Percentiles rank a stretch among this genome's conserved stretches.
These are phyloP conservation scores for Alternaria brassicicola DNA, from an alignment of 2,329 filamentous ascomycete species.

Conservation along the genomic window DNA sequence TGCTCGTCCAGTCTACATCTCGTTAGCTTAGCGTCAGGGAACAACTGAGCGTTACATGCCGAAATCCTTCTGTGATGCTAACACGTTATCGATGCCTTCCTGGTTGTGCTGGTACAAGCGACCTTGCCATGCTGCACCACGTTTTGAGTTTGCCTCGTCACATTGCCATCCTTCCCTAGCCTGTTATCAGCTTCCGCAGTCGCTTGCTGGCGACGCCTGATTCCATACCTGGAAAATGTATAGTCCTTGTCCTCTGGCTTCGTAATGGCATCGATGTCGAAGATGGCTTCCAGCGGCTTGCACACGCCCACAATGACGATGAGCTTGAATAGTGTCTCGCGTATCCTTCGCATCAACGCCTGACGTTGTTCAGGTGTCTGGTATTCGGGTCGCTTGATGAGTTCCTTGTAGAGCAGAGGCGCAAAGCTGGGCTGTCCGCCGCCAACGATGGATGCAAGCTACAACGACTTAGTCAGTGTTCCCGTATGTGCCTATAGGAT, in stretches of 20 bases:
- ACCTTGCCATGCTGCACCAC: constrained; percentile 62
- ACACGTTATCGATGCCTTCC: constrained; percentile 45
- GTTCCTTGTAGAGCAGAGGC: constrained; percentile 62
- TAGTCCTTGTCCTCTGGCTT: constrained; percentile 64
- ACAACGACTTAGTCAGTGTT: not conserved
- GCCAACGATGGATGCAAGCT: constrained; percentile 56
- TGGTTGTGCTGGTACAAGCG: constrained; percentile 63
- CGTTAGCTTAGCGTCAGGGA: not conserved
- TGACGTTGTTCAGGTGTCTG: constrained; percentile 54
- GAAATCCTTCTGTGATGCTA: constrained; percentile 56
- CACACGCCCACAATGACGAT: constrained; percentile 64
- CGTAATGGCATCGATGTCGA: constrained; percentile 61
- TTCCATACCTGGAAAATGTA: constrained; percentile 53
- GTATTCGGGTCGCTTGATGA: constrained; percentile 58
- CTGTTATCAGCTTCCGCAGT: not conserved
- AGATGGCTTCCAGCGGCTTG: constrained; percentile 66
- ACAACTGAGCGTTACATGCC: constrained; percentile 27
- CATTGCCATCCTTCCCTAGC: constrained; percentile 62
- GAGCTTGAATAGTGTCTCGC: constrained; percentile 66
- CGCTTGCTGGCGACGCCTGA: not conserved
- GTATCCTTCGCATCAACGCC: constrained; percentile 57
- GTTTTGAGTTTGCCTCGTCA: constrained; percentile 60
- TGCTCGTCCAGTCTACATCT: constrained; percentile 56
- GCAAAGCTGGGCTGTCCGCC: constrained; percentile 59
- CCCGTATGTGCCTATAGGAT: not conserved